Percentiles rank a stretch among this genome's conserved stretches.
These are phyloP conservation scores for Podospora conica DNA, from an alignment of 495 filamentous ascomycete genomes.

Conservation along the genomic window DNA sequence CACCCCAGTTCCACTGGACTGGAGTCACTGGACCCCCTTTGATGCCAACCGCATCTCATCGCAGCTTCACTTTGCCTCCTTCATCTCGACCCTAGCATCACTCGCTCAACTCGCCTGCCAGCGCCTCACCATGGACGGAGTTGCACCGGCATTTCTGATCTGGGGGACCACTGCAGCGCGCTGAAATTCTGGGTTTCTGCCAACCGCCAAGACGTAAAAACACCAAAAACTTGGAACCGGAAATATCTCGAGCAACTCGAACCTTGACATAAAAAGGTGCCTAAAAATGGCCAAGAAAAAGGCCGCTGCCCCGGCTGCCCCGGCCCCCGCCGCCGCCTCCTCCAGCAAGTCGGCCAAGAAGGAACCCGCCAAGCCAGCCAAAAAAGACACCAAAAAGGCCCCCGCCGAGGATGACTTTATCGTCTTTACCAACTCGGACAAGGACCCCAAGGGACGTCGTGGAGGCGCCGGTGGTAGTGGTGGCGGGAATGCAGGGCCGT, in stretches of 20 bases:
- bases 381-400: constrained; percentile 6
- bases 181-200: not conserved
- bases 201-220: not conserved
- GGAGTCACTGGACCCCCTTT: not conserved
- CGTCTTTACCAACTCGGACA: constrained; percentile 59
- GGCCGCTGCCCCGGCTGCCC: not conserved
- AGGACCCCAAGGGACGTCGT: constrained; percentile 47
- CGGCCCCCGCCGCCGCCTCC: not conserved
- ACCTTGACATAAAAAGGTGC: not conserved
- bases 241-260: not conserved
- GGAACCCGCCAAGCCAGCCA: constrained; percentile 1
- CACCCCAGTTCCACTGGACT: not conserved
- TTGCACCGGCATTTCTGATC: not conserved
- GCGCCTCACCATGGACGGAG: constrained; percentile 4
- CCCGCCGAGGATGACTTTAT: constrained; percentile 55
- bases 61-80: not conserved
- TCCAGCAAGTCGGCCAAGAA: constrained; percentile 4
- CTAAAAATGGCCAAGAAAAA: constrained; percentile 8
- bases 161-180: constrained; percentile 2
- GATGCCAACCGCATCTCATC: not conserved
- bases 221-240: not conserved
- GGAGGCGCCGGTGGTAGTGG: constrained; percentile 41
- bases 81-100: not conserved
- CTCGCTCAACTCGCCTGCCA: not conserved
- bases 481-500: constrained; percentile 2